Base-by-base conservation (phyloP, 225 moss, liverwort and hornwort genomes). In the Anthoceros angustus region DNA sequence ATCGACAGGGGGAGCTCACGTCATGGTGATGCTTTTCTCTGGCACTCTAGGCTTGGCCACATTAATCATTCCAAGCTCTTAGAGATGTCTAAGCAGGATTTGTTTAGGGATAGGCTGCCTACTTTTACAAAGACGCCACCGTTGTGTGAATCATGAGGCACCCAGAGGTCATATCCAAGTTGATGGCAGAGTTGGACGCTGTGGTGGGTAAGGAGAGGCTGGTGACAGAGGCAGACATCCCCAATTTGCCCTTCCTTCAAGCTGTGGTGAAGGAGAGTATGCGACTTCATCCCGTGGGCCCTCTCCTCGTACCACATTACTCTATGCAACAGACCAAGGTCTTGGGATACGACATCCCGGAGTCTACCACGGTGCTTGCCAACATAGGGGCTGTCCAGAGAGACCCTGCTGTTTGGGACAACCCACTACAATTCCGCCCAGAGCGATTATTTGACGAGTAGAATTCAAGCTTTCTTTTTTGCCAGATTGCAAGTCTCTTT, bases 261-360 rank as follows among this genome's bases (percentile, higher is more conserved):
- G 70, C 66, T 21, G 43, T 74, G 66, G 70, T 74, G 42, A 74
- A 63, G 8, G 74, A 74, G 64, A 65, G 39, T 12, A 43, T 70
- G 2, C 66, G 74, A 2, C 25, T 74, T 2, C 74, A 70, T 48
- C 74, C 66, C 2, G 63, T 46, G 0, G 21, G 61, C 25, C 66
- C 70, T 0, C 63, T 74, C 12, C 50, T 66, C 18, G 43, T 70
- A 23, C 74, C 74, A 6, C 74, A 62, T 25, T 38, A 65, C 23
- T 9, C 67, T 8, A 25, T 12, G 5, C 20, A 67, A 25, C 43
- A 24, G 12, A 43, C 43, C 43, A 48, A 67, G 39, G 39, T 67
- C 39, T n/a, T 5, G 39, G 67, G 67, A 48, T 67, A 67, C 23
- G 10, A 67, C 45, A 67, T 67, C 20, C 67, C 43, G 26, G 67